Percentiles rank a stretch among this genome's conserved stretches.
These are phyloP conservation scores for Penicillium salamii DNA, from an alignment of 495 filamentous ascomycete genomes.

Conservation along the genomic window DNA sequence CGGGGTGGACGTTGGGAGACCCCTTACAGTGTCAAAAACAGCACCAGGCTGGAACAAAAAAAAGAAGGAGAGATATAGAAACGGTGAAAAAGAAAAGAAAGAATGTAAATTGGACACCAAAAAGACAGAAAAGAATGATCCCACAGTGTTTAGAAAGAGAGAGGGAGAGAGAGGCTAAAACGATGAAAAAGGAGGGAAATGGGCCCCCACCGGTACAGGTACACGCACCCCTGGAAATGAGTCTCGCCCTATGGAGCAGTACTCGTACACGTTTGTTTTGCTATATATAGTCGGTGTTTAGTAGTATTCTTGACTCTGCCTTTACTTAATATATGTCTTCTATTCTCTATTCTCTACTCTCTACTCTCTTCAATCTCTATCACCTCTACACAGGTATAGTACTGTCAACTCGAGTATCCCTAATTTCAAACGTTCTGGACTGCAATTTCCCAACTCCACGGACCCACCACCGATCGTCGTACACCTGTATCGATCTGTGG, in stretches of 20 bases:
- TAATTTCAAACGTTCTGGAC: background rate
- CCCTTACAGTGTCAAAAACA: slow-evolving; percentile 30
- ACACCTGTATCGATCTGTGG: too few relatives aligned
- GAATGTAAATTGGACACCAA: slow-evolving; percentile 2
- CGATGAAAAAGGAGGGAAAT: slow-evolving; percentile 6
- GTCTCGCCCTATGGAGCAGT: slow-evolving; percentile 2
- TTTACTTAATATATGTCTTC: too few relatives aligned
- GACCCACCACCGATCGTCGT: background rate
- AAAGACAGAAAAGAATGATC: slow-evolving; percentile 10
- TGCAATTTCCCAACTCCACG: background rate
- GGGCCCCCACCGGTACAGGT: background rate
- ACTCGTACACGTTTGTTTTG: too few relatives aligned
- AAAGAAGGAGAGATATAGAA: background rate
- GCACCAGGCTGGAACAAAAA: slow-evolving; percentile 37
- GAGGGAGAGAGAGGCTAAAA: slow-evolving; percentile 18
- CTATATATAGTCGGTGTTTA: too few relatives aligned
- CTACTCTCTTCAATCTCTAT: too few relatives aligned
- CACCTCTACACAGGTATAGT: too few relatives aligned
- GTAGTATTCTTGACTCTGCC: too few relatives aligned
- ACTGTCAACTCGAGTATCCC: background rate
- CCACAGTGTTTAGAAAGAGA: slow-evolving; percentile 6
- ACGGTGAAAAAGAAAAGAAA: slow-evolving; percentile 7
- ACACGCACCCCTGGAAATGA: slow-evolving; percentile 6
- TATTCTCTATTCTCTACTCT: too few relatives aligned
- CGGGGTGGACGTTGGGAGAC: slow-evolving; percentile 11